Conservation (phyloP, 1,284 basidiomycete species). For the Malassezia furfur region DNA sequence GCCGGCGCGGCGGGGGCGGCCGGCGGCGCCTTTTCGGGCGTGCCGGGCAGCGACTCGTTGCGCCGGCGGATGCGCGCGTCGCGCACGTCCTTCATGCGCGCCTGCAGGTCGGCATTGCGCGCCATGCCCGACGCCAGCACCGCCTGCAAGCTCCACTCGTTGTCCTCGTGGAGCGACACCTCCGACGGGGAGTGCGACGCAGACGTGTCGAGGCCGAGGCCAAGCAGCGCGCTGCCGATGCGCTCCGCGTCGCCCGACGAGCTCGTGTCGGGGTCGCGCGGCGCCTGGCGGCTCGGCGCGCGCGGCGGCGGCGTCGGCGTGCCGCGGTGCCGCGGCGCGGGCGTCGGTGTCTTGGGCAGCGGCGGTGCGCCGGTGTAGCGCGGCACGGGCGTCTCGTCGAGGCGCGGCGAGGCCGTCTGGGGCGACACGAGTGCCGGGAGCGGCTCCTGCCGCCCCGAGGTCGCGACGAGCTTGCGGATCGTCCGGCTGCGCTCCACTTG, state of each 20-base stretch:
- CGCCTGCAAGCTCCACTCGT: slow-evolving; percentile 46
- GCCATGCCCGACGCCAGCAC: slow-evolving; percentile 44
- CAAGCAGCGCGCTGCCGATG: neutral
- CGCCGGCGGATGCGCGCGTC: slow-evolving; percentile 21
- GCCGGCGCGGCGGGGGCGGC: too few relatives aligned
- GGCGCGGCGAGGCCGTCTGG: too few relatives aligned
- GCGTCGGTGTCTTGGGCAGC: slow-evolving; percentile 12
- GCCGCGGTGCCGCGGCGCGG: neutral
- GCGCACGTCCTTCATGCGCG: slow-evolving; percentile 40
- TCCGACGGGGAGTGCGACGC: neutral
- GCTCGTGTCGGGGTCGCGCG: neutral
- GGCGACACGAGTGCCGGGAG: slow-evolving; percentile 1
- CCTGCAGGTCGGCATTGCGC: slow-evolving; percentile 36
- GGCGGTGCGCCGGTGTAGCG: slow-evolving; percentile 3
- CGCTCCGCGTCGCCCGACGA: neutral
- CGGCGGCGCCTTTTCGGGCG: neutral
- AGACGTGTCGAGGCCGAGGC: neutral
- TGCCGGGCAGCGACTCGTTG: slow-evolving; percentile 1
- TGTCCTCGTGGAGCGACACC: slow-evolving; percentile 19
- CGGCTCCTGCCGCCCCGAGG: slow-evolving; percentile 11
- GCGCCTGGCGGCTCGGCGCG: too few relatives aligned
- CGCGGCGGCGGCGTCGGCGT: neutral
- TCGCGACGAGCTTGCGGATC: slow-evolving; percentile 48
- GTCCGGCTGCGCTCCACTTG: slow-evolving; percentile 47
- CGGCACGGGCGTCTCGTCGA: neutral